A percentile compares a stretch with the other conserved stretches of the same genome.
phyloP scores from a whole-genome alignment of 2,329 filamentous ascomycete genomes.

The Fusarium sp. region DNA sequence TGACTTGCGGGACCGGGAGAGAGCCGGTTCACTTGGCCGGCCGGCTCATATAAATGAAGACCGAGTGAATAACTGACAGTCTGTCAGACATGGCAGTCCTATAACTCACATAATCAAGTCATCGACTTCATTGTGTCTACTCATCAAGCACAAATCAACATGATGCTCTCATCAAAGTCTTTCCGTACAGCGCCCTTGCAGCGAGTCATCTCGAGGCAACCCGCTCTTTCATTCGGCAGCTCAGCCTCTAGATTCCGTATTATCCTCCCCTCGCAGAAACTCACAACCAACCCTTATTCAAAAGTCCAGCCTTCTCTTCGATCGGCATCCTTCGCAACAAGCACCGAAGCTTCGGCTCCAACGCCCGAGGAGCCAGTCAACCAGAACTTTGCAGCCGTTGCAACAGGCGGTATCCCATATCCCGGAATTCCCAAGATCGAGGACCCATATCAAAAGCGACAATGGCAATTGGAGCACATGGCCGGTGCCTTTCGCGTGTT shows the following conservation, averaged over 20 bases:
- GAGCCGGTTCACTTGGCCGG: background rate
- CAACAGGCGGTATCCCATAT: constrained; percentile 50
- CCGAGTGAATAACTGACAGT: background rate
- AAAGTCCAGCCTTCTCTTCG: background rate
- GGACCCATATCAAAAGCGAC: constrained; percentile 55
- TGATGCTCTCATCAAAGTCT: constrained; percentile 27
- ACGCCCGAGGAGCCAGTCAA: constrained; percentile 23
- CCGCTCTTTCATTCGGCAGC: constrained; percentile 31
- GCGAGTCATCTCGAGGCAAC: constrained; percentile 18
- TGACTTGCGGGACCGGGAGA: constrained; percentile 21
- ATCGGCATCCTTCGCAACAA: constrained; percentile 38
- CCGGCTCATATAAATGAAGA: constrained; percentile 9
- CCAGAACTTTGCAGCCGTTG: constrained; percentile 43
- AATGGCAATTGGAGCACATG: constrained; percentile 56
- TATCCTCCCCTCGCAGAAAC: constrained; percentile 3
- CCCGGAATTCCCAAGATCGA: constrained; percentile 68
- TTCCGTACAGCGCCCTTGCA: constrained; percentile 25
- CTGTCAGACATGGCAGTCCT: background rate
- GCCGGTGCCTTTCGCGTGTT: constrained; percentile 62
- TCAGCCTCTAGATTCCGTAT: background rate
- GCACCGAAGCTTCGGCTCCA: constrained; percentile 18
- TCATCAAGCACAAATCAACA: background rate
- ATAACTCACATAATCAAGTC: background rate
- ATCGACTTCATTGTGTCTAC: background rate
- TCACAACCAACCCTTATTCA: background rate